phyloP scores from a whole-genome alignment of 2,329 filamentous ascomycete genomes.

The Penicillium sp. region DNA sequence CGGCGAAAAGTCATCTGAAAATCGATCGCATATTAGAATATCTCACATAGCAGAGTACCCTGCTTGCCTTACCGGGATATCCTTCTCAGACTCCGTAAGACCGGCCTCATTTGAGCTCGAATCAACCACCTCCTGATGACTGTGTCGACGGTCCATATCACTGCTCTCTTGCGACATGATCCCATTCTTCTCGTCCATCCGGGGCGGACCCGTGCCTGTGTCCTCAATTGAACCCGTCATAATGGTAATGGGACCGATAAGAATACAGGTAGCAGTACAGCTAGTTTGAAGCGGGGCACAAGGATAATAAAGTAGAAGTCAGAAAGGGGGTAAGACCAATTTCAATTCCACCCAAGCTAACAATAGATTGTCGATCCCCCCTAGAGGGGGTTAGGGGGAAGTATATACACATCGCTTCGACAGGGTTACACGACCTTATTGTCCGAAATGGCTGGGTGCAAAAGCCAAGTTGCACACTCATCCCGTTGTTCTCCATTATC shows the following conservation, averaged over 20 bases:
- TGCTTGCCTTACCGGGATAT: conserved; percentile 40
- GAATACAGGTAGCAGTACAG: background rate
- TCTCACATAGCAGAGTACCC: background rate
- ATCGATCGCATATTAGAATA: background rate
- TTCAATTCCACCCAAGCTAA: conserved; percentile 1
- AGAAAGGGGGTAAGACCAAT: background rate
- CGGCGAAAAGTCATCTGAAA: conserved; percentile 51
- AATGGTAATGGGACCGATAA: conserved; percentile 1
- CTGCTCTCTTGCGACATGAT: conserved; percentile 28
- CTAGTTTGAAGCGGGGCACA: background rate
- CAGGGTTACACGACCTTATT: background rate
- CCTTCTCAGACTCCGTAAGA: conserved; percentile 42
- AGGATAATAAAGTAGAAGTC: background rate
- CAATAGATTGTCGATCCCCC: background rate
- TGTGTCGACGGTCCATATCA: conserved; percentile 32
- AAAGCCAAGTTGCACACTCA: background rate
- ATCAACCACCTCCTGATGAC: conserved; percentile 50
- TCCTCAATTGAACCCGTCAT: conserved; percentile 21
- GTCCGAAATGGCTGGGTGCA: background rate
- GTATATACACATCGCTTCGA: background rate
- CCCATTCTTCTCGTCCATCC: conserved; percentile 29
- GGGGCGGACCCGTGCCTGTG: conserved; percentile 16
- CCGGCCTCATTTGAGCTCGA: conserved; percentile 49
- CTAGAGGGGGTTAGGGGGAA: background rate
- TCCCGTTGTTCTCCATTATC: background rate